Percentiles rank a stretch among this genome's conserved stretches.
phyloP scores from a whole-genome alignment of 192 early-diverging fungal genomes.

The Spinellus fusiger region DNA sequence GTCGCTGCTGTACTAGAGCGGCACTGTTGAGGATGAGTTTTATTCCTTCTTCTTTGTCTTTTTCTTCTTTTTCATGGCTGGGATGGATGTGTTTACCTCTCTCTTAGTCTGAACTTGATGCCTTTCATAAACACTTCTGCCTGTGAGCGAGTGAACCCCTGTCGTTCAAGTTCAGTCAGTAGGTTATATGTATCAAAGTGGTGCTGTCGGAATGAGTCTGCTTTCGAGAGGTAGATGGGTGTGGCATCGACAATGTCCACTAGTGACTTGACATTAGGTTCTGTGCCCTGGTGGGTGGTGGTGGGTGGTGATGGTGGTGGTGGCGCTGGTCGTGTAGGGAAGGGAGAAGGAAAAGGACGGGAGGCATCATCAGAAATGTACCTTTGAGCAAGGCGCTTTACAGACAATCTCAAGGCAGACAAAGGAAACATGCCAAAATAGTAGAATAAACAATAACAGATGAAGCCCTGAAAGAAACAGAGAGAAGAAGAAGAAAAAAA shows the following conservation, averaged over 20 bases:
- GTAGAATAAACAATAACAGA: neutral
- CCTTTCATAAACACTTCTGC: slow-evolving; percentile 69
- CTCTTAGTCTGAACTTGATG: slow-evolving; percentile 62
- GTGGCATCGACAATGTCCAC: slow-evolving; percentile 4
- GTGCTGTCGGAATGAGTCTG: slow-evolving; percentile 30
- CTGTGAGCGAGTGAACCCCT: slow-evolving; percentile 67
- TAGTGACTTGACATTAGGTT: neutral
- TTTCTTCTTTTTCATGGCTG: neutral
- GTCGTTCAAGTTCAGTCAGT: slow-evolving; percentile 53
- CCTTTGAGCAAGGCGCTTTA: neutral
- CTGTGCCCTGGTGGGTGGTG: neutral
- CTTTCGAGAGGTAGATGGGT: neutral
- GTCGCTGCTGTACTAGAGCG: slow-evolving; percentile 32
- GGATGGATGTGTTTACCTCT: slow-evolving; percentile 36
- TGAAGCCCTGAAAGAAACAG: neutral
- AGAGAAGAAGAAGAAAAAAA: neutral
- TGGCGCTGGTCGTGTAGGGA: slow-evolving; percentile 19
- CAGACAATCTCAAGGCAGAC: neutral
- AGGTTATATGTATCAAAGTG: slow-evolving; percentile 79
- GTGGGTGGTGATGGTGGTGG: neutral
- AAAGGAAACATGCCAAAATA: neutral
- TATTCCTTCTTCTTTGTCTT: too few relatives aligned
- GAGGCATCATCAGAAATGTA: neutral
- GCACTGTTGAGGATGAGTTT: slow-evolving; percentile 28
- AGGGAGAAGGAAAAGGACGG: slow-evolving; percentile 13